Percentiles rank a stretch among this genome's conserved stretches.
Conservation (phyloP, 352 stramenopile species). For the Globisporangium lucens region DNA sequence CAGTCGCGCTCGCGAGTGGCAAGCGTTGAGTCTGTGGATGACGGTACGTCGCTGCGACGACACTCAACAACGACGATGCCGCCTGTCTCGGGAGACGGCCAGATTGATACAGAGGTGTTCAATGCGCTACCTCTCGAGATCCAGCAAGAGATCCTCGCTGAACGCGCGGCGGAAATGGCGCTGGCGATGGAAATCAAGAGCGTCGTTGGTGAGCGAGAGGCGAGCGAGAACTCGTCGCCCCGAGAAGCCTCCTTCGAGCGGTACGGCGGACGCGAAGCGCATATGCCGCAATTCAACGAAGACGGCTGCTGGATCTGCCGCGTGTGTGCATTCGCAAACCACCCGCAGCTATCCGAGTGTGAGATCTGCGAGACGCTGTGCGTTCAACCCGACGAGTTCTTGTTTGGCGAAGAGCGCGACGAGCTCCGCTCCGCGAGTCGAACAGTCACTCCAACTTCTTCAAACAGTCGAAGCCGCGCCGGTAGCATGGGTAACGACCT, state of each 20-base stretch:
- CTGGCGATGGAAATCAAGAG: not conserved
- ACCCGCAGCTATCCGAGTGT: conserved; percentile 57
- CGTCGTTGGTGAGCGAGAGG: not conserved
- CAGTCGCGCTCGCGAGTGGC: not conserved
- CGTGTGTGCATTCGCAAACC: conserved; percentile 82
- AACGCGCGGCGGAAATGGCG: not conserved
- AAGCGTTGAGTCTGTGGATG: not conserved
- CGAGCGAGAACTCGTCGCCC: conserved; percentile 7
- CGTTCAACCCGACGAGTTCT: conserved; percentile 17
- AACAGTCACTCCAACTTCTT: not conserved
- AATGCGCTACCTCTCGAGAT: conserved; percentile 15
- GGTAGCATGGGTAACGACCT: conserved; percentile 15
- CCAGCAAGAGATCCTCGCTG: conserved; percentile 17
- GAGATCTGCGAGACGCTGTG: conserved; percentile 69
- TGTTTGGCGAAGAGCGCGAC: conserved; percentile 18
- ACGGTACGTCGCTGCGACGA: not conserved
- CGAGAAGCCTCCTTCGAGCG: conserved; percentile 4
- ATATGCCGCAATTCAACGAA: not conserved
- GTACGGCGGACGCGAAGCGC: not conserved
- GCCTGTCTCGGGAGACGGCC: not conserved
- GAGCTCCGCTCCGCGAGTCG: not conserved
- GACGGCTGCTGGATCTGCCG: conserved; percentile 48
- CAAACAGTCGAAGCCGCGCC: conserved; percentile 6
- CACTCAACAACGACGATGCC: not conserved
- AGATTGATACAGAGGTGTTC: conserved; percentile 19